Conservation (phyloP, 345 rosid genomes). For the Schrenkiella parvula region DNA sequence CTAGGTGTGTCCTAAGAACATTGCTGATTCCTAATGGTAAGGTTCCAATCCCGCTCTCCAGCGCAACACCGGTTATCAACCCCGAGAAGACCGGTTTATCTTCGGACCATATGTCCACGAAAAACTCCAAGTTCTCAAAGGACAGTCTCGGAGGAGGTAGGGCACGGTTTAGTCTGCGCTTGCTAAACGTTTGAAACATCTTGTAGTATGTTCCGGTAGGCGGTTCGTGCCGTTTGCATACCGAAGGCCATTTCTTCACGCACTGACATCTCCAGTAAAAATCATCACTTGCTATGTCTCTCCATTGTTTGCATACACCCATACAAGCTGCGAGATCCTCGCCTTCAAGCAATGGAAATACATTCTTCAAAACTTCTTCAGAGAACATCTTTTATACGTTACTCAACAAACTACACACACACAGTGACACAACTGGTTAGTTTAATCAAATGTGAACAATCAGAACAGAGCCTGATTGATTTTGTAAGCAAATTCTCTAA, state of each 20-base stretch:
- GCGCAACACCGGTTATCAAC: conserved; percentile 58
- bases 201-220: conserved; percentile 63
- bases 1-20: conserved; percentile 45
- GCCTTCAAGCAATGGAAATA: conserved; percentile 75
- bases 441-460: not conserved
- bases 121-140: conserved; percentile 71
- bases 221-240: conserved; percentile 67
- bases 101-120: conserved; percentile 81
- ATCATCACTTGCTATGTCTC: conserved; percentile 68
- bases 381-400: conserved; percentile 40
- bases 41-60: conserved; percentile 53
- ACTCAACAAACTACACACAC: not conserved
- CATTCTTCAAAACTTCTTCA: conserved; percentile 75
- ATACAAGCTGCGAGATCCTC: conserved; percentile 73
- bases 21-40: conserved; percentile 47
- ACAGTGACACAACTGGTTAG: not conserved
- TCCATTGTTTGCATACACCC: conserved; percentile 82
- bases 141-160: conserved; percentile 79
- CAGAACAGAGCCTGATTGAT: not conserved
- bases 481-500: not conserved
- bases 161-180: conserved; percentile 39
- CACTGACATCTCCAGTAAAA: conserved; percentile 91
- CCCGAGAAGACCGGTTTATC: conserved; percentile 69
- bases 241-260: conserved; percentile 87
- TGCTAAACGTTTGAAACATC: conserved; percentile 62